These are phyloP conservation scores for Xylaria sp. DNA, from an alignment of 2,329 filamentous ascomycete genomes.

Conservation along the genomic window DNA sequence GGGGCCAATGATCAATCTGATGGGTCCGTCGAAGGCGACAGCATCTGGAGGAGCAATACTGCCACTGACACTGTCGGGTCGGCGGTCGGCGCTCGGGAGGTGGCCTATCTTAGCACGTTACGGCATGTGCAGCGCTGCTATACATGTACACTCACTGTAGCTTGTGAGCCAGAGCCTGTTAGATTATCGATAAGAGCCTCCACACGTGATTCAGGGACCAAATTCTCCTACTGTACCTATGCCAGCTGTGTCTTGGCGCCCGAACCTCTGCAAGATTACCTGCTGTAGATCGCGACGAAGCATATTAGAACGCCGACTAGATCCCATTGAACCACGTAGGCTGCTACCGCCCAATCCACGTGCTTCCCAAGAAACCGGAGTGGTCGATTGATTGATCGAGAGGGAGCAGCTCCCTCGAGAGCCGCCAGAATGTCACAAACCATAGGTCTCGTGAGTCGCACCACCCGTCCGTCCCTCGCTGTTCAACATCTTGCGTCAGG, in stretches of 20 bases:
- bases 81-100: constrained; percentile 31
- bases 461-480: constrained; percentile 3
- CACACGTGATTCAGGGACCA: constrained; percentile 24
- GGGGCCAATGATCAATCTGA: constrained; percentile 8
- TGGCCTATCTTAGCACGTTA: too few species aligned
- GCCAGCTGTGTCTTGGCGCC: constrained; percentile 12
- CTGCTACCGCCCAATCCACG: background rate
- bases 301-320: background rate
- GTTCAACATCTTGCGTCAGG: background rate
- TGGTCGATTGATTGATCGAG: constrained; percentile 27
- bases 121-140: background rate
- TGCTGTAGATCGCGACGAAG: constrained; percentile 11
- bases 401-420: constrained; percentile 42
- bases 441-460: constrained; percentile 69
- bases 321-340: background rate
- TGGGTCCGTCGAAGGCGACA: constrained; percentile 19
- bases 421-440: constrained; percentile 74
- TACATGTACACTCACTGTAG: background rate
- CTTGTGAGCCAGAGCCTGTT: too few species aligned
- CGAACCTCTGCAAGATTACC: constrained; percentile 9
- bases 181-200: constrained; percentile 25
- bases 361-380: background rate
- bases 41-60: constrained; percentile 8
- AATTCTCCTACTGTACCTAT: constrained; percentile 8
- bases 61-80: too few species aligned